These are phyloP conservation scores for Pythium diclinum DNA, from an alignment of 352 stramenopile genomes.

Conservation along the genomic window DNA sequence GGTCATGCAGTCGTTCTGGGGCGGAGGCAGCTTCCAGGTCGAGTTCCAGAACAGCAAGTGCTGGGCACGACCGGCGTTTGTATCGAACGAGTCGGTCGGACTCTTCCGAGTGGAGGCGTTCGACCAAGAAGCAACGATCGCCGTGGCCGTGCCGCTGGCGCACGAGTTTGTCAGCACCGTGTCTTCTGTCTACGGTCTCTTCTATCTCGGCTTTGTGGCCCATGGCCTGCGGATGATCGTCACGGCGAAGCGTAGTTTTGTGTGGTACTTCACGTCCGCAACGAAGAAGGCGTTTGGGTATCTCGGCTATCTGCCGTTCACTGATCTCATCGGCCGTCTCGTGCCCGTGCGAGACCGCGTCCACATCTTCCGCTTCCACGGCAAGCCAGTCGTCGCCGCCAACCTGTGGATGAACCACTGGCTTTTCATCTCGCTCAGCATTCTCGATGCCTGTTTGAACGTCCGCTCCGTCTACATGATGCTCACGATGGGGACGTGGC, in stretches of 20 bases:
- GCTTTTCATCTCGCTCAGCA: constrained; percentile 22
- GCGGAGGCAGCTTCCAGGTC: constrained; percentile 31
- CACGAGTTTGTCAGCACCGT: constrained; percentile 24
- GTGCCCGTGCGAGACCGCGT: constrained; percentile 19
- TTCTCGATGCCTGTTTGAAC: constrained; percentile 17
- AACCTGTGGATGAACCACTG: constrained; percentile 29
- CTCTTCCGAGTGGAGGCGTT: constrained; percentile 26
- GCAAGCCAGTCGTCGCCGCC: constrained; percentile 2
- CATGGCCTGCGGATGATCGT: constrained; percentile 11
- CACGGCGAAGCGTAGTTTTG: neutral
- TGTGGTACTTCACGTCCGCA: constrained; percentile 22
- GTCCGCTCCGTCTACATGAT: constrained; percentile 14
- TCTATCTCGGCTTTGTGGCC: constrained; percentile 29
- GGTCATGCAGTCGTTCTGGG: constrained; percentile 35
- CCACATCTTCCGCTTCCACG: constrained; percentile 25
- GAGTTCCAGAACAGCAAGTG: constrained; percentile 43
- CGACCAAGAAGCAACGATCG: constrained; percentile 18
- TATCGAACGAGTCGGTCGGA: constrained; percentile 10
- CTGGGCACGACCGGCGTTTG: constrained; percentile 19
- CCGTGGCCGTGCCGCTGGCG: constrained; percentile 12
- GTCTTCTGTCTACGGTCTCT: constrained; percentile 26
- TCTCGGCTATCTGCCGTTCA: constrained; percentile 8
- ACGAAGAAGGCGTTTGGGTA: neutral
- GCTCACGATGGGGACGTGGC: constrained; percentile 24
- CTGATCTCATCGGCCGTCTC: constrained; percentile 19